Base-by-base conservation (phyloP, 441 rosid species). In the Sinapis alba region DNA sequence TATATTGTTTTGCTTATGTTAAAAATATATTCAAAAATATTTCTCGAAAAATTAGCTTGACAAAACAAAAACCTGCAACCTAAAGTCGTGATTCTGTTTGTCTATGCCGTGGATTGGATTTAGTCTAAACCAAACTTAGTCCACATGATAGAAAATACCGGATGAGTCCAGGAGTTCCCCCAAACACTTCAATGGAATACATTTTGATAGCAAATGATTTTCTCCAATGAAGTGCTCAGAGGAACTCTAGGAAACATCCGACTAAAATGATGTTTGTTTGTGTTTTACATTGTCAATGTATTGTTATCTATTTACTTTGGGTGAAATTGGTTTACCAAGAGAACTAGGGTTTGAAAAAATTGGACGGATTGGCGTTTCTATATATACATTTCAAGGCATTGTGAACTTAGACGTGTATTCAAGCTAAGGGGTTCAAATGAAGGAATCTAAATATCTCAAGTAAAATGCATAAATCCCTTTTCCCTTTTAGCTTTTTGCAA, bases 141-240 rank as follows among this genome's bases (percentile, higher is more conserved):
- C 47, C 47, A 41, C 16, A 15, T 41, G 13, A 41, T 13, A 41
- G 15, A 41, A 41, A 41, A 41, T 41, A 41, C 16, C 47, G 47
- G 66, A 65, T 73, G 69, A 69, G 76, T 63, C 75, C 62, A 30
- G 34, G 75, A 71, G 75, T 71, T 71, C 75, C 75, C 68, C 75
- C 68, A 71, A 71, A 71, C 75, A 71, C 81, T 83, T 83, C 84
- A 83, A 71, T 78, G 38, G 76, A 70, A 64, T 57, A 26, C 34
- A 53, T 9, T 53, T 54, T 62, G 1, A 47, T 47, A 5, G 5
- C 58, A 36, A 56, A 71, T 59, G 57, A 13, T 10, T 15, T 9
- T 43, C 26, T 74, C 75, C 75, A 67, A 11, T 79, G 83, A 82
- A 74, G 71, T 79, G 80, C 13, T 74, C 79, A 28, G 68, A 50